Base-by-base conservation (phyloP, 768 basidiomycete genomes). In the Sporobolomyces phaffii region DNA sequence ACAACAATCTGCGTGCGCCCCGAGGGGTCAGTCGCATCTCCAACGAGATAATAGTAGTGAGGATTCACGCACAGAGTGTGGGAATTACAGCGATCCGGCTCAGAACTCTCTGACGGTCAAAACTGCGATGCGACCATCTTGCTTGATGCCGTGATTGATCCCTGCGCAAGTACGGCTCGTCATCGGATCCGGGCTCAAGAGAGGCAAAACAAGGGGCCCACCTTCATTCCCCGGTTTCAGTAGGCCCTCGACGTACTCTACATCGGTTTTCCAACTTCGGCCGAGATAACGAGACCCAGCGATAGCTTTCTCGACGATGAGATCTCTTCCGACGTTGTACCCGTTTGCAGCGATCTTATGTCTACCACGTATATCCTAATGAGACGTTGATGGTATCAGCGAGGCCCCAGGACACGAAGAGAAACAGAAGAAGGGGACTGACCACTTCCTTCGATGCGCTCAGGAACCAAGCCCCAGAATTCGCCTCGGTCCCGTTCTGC, bases 381-480 rank as follows among this genome's bases (percentile, higher is more conserved):
- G 24, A 26, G 58, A n/a, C 53, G 48, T 28, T 45, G 52, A 24
- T 20, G 50, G 38, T 31, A 22, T 22, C 31, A 29, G 59, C 15
- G 24, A 47, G 41, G 6, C n/a, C n/a, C n/a, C n/a, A n/a, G n/a
- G n/a, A n/a, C n/a, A n/a, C n/a, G n/a, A n/a, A n/a, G n/a, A n/a
- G n/a, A n/a, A n/a, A n/a, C n/a, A n/a, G n/a, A n/a, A n/a, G n/a
- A n/a, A n/a, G 41, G n/a, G n/a, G 9, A 54, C 64, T 33, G 26
- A 65, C 64, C 7, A 68, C 78, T 77, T 91, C 89, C 75, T 87
- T 87, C 17, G 88, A 89, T 8, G 81, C 89, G 0, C 84, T 89
- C 14, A 92, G 80, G 74, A 91, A 91, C 90, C 90, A 91, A 11
- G 90, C 90, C 1, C 86, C 84, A 52, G 83, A 87, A 72, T 86